Base-by-base conservation (phyloP, 1,284 basidiomycete species). In the Anthracocystis walkeri region DNA sequence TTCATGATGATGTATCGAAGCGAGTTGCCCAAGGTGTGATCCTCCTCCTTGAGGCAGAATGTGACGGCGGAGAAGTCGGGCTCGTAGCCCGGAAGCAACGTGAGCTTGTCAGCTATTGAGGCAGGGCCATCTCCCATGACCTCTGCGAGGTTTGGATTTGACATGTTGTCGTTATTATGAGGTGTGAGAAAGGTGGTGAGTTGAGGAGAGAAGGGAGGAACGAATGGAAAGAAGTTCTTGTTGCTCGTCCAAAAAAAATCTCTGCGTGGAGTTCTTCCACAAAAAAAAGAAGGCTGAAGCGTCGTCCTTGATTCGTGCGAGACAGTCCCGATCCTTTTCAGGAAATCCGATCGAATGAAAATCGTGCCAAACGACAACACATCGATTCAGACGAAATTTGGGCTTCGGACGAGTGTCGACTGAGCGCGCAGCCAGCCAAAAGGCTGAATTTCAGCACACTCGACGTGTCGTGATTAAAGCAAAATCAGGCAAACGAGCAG, bases 1-100 rank as follows among this genome's bases (percentile, higher is more conserved):
- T 98, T 97, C 96, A 98, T 98, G 70, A 98, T 87, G 92, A 98
- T 98, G 93, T 94, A 99, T 59, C 96, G 88, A 52, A 99, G 88
- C 0, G 94, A 90, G 82, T 99, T 99, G 18, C 96, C 96, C 29
- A 98, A 90, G 0, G 95, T 98, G 87, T 98, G 95, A 8, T 94
- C 92, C 87, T 98, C 96, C 84, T 97, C 91, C 84, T 92, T 89
- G 51, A 98, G 92, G 84, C 93, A 93, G 87, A 92, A 99, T 1
- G 96, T 97, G 20, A 93, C 94, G 2, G 93, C 91, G 33, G 93
- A 93, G 77, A 95, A 88, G 85, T 96, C 94, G 8, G 91, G 87
- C 58, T 91, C 88, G 49, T 92, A 91, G 57, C 94, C 93, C 20
- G 88, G 88, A 18, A 90, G 86, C 46, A 76, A 35, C 12, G 68